A percentile compares a stretch with the other conserved stretches of the same genome.
These are phyloP conservation scores for Sutorius australiensis DNA, from an alignment of 768 basidiomycete genomes.

Conservation along the genomic window DNA sequence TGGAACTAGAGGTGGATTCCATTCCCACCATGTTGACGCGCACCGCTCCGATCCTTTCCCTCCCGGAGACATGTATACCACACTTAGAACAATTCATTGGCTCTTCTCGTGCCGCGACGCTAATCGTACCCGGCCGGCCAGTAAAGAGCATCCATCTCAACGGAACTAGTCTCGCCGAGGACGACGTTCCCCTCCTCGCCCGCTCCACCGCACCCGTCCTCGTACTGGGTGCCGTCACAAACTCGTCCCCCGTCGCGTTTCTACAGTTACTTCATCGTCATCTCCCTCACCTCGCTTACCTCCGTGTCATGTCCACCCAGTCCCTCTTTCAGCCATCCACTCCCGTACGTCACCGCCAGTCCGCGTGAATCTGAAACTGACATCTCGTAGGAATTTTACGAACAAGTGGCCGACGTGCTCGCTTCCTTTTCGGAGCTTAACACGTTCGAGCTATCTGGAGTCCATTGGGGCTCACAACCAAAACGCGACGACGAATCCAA, in stretches of 20 bases:
- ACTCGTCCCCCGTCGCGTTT: conserved; percentile 52
- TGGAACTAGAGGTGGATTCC: conserved; percentile 52
- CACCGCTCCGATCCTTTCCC: conserved; percentile 19
- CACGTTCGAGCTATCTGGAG: conserved; percentile 70
- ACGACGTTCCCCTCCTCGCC: conserved; percentile 50
- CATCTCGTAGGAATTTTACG: conserved; percentile 52
- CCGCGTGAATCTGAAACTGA: background rate
- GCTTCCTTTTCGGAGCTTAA: conserved; percentile 57
- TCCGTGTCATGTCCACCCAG: conserved; percentile 60
- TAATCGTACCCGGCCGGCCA: conserved; percentile 63
- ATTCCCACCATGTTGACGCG: conserved; percentile 29
- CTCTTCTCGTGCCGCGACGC: conserved; percentile 50
- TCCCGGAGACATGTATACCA: conserved; percentile 36
- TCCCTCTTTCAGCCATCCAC: conserved; percentile 48
- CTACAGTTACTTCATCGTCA: conserved; percentile 52
- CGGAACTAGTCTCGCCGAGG: conserved; percentile 56
- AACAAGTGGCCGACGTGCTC: conserved; percentile 54
- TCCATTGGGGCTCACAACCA: conserved; percentile 66
- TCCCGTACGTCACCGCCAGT: conserved; percentile 33
- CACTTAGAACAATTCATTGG: conserved; percentile 58
- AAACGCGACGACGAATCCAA: conserved; percentile 41
- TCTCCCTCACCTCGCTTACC: conserved; percentile 59
- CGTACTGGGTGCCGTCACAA: conserved; percentile 58
- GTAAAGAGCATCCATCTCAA: conserved; percentile 60
- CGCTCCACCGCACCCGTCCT: conserved; percentile 46